These are phyloP conservation scores for Lactarius pseudohatsudake DNA, from an alignment of 768 basidiomycete species.

Conservation along the genomic window DNA sequence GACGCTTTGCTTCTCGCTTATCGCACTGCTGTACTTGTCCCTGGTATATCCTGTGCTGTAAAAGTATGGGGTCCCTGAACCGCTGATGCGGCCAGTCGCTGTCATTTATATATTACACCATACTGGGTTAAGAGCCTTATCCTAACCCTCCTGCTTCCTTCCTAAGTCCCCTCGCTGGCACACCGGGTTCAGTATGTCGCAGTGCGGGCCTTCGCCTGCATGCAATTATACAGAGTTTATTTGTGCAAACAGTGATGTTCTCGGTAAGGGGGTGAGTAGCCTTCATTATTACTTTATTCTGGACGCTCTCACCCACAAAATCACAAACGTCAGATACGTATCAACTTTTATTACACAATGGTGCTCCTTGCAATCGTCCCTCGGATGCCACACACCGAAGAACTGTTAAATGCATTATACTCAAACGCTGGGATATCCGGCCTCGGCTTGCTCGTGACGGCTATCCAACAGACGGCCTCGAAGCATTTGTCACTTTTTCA, in stretches of 20 bases:
- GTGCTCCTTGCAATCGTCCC: slow-evolving; percentile 16
- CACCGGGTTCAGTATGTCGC: slow-evolving; percentile 7
- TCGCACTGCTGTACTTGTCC: not conserved
- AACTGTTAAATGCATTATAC: slow-evolving; percentile 7
- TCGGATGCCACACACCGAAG: slow-evolving; percentile 9
- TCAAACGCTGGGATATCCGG: slow-evolving; percentile 12
- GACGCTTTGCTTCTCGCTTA: not conserved
- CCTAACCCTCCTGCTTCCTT: not conserved
- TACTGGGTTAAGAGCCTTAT: not conserved
- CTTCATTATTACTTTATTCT: not conserved
- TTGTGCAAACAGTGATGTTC: not conserved
- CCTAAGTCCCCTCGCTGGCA: not conserved
- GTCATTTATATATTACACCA: not conserved
- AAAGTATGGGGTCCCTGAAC: not conserved
- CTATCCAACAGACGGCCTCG: slow-evolving; percentile 10
- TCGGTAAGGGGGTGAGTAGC: slow-evolving; percentile 12
- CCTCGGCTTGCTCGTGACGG: slow-evolving; percentile 22
- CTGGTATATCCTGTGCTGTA: not conserved
- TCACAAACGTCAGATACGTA: slow-evolving; percentile 15
- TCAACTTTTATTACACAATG: slow-evolving; percentile 25
- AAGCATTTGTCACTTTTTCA: slow-evolving; percentile 14
- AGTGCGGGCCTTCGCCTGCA: no score
- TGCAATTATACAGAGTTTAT: not conserved
- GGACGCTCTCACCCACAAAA: not conserved
- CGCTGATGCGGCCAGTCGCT: not conserved